Percentiles rank a stretch among this genome's conserved stretches.
Conservation (phyloP, 192 early-diverging fungal species). For the Coemansia sp. region DNA sequence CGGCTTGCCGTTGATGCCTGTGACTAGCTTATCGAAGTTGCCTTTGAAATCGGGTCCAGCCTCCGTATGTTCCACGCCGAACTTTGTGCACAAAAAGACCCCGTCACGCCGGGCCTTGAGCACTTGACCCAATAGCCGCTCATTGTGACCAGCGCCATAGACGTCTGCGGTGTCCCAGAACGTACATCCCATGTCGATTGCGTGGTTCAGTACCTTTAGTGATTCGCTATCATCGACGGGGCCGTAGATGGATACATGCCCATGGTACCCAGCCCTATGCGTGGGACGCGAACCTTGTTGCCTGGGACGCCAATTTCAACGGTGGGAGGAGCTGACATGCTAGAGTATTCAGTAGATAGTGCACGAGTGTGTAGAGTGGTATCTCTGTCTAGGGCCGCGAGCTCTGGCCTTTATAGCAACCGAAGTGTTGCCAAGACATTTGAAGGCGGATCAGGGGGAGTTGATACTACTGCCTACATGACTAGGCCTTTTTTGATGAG, state of each 20-base stretch:
- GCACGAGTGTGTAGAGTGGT: not conserved
- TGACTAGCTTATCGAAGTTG: conserved; percentile 19
- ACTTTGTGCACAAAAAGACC: conserved; percentile 65
- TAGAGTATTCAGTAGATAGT: not conserved
- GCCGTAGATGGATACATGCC: conserved; percentile 50
- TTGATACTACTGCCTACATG: too few relatives aligned
- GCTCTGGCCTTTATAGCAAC: not conserved
- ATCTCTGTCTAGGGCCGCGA: not conserved
- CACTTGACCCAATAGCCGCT: conserved; percentile 57
- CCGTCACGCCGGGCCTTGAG: conserved; percentile 52
- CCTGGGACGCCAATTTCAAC: conserved; percentile 33
- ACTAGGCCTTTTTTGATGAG: not conserved
- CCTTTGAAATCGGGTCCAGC: conserved; percentile 34
- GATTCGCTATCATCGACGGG: conserved; percentile 33
- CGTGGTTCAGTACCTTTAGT: conserved; percentile 43
- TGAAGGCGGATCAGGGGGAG: too few relatives aligned
- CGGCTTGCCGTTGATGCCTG: conserved; percentile 45
- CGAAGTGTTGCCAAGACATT: too few relatives aligned
- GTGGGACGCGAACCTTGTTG: conserved; percentile 21
- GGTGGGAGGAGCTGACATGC: conserved; percentile 9
- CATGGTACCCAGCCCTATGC: conserved; percentile 35
- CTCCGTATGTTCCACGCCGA: conserved; percentile 35
- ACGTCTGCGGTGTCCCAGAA: conserved; percentile 64
- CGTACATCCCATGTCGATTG: conserved; percentile 56
- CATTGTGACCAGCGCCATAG: conserved; percentile 59